These are phyloP conservation scores for Penicillium janthinellum DNA, from an alignment of 2,329 filamentous ascomycete genomes.

Conservation along the genomic window DNA sequence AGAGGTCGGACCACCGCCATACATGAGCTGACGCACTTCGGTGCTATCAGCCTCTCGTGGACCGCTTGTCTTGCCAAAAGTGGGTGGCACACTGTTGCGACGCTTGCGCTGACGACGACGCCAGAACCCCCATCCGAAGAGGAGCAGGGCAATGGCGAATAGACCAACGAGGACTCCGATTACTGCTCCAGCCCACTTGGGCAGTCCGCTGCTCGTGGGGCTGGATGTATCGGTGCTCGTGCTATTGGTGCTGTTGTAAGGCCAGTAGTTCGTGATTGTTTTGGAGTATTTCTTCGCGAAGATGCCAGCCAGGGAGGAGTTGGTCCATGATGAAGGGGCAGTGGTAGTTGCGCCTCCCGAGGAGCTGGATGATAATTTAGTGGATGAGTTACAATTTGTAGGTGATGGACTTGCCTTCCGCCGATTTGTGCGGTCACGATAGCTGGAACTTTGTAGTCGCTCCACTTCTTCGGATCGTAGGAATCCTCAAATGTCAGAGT, in stretches of 20 bases:
- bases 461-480: constrained; percentile 21
- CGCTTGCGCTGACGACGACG: constrained; percentile 16
- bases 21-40: constrained; percentile 6
- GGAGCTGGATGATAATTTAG: constrained; percentile 23
- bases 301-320: constrained; percentile 51
- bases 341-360: constrained; percentile 35
- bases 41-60: constrained; percentile 4
- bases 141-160: constrained; percentile 14
- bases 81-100: neutral
- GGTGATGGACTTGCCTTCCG: constrained; percentile 32
- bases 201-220: constrained; percentile 41
- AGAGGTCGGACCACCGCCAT: constrained; percentile 9
- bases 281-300: constrained; percentile 60
- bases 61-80: neutral
- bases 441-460: constrained; percentile 19
- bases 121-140: constrained; percentile 14
- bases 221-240: constrained; percentile 14
- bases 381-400: no score
- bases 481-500: constrained; percentile 17
- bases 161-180: constrained; percentile 30
- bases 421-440: constrained; percentile 36
- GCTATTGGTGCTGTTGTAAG: constrained; percentile 49
- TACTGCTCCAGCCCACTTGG: constrained; percentile 63
- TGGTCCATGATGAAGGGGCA: constrained; percentile 49
- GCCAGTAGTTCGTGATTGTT: constrained; percentile 61